A percentile compares a stretch with the other conserved stretches of the same genome.
Conservation (phyloP, 192 early-diverging fungal species). For the Entomortierella beljakovae region DNA sequence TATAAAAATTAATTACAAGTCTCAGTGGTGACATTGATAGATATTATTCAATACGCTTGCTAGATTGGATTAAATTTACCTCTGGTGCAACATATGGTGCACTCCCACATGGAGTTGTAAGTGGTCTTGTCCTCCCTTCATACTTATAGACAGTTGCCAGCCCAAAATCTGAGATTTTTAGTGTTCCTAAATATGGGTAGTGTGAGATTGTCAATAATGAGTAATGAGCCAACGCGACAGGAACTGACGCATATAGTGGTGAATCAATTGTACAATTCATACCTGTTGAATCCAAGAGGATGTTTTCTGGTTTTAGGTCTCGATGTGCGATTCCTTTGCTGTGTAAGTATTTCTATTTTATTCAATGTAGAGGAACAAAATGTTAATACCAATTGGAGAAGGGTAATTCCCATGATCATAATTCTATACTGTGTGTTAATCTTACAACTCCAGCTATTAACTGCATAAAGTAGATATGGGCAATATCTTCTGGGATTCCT, state of each 20-base stretch:
- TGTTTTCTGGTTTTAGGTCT: constrained; percentile 84
- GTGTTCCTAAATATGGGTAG: constrained; percentile 67
- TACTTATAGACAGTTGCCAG: constrained; percentile 73
- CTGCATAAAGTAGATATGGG: constrained; percentile 79
- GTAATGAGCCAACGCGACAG: not conserved
- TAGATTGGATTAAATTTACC: constrained; percentile 6
- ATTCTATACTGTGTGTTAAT: no score
- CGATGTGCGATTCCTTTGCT: constrained; percentile 63
- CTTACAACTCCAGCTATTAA: constrained; percentile 73
- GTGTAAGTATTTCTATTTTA: constrained; percentile 47
- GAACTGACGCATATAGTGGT: not conserved
- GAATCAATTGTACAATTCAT: not conserved
- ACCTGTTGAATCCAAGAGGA: constrained; percentile 54
- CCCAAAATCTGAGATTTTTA: constrained; percentile 82
- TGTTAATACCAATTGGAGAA: no score
- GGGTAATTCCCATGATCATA: no score
- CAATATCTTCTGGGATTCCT: constrained; percentile 76
- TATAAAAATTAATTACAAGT: no score
- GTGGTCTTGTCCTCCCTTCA: constrained; percentile 62
- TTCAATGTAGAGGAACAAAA: constrained; percentile 1
- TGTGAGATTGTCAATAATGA: not conserved
- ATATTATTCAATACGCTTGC: no score
- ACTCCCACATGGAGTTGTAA: constrained; percentile 78
- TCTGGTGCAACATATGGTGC: constrained; percentile 78
- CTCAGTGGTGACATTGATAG: no score